These are phyloP conservation scores for Rubia yunnanensis DNA, from an alignment of 257 asterid genomes.

Conservation along the genomic window DNA sequence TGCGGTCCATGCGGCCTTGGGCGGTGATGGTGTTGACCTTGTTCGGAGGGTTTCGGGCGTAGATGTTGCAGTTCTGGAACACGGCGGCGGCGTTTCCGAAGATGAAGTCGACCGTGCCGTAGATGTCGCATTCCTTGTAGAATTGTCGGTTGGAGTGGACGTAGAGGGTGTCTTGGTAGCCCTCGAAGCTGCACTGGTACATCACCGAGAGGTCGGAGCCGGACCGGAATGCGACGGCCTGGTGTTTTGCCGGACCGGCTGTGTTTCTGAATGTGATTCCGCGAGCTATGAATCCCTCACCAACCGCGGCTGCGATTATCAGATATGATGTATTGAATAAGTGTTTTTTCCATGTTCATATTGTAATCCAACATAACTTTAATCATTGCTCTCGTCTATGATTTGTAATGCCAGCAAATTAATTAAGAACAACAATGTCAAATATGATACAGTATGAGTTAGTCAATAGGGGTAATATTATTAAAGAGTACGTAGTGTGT, in stretches of 20 bases:
- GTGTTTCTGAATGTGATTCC: conserved; percentile 79
- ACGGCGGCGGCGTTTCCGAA: conserved; percentile 88
- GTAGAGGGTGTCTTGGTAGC: conserved; percentile 85
- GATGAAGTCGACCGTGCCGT: conserved; percentile 82
- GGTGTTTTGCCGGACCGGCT: conserved; percentile 64
- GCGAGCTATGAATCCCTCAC: conserved; percentile 29
- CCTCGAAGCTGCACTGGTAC: conserved; percentile 76
- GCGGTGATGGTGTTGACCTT: conserved; percentile 67
- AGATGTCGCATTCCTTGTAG: conserved; percentile 61
- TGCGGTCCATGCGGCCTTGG: conserved; percentile 71
- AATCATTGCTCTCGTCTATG: background rate
- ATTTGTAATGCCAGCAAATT: background rate
- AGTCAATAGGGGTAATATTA: too few relatives aligned
- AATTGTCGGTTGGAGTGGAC: conserved; percentile 60
- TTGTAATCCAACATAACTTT: background rate
- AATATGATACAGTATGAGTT: background rate
- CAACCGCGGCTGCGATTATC: conserved; percentile 10
- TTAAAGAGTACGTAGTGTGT: background rate
- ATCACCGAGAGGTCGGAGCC: conserved; percentile 72
- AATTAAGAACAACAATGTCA: background rate
- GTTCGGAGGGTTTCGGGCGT: conserved; percentile 59
- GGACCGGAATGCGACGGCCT: conserved; percentile 78
- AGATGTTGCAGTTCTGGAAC: conserved; percentile 66
- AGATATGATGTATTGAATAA: background rate
- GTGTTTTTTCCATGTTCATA: background rate